A percentile compares a stretch with the other conserved stretches of the same genome.
These are phyloP conservation scores for Erysimum pusillum DNA, from an alignment of 441 rosid species.

Conservation along the genomic window DNA sequence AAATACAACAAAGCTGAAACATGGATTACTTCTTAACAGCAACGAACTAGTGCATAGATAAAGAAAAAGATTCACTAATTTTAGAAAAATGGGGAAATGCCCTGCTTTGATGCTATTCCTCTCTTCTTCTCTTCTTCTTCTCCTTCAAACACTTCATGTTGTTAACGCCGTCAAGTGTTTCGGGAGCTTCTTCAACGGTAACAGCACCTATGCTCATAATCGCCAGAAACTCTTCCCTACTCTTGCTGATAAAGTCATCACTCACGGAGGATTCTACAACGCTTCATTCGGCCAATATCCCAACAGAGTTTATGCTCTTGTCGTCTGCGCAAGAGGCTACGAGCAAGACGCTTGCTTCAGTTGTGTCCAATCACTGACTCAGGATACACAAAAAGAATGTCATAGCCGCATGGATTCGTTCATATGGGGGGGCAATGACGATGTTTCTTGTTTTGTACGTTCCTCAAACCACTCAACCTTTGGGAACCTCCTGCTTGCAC, in stretches of 20 bases:
- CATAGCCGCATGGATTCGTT: not conserved
- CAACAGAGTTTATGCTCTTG: slow-evolving; percentile 25
- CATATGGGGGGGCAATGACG: not conserved
- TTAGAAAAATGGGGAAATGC: not conserved
- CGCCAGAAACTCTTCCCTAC: not conserved
- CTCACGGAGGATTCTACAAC: slow-evolving; percentile 40
- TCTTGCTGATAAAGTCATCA: slow-evolving; percentile 2
- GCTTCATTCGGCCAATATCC: slow-evolving; percentile 10
- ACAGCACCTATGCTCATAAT: not conserved
- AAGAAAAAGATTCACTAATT: too few relatives aligned
- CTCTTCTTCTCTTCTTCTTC: too few relatives aligned
- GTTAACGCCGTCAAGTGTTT: not conserved
- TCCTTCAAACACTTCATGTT: too few relatives aligned
- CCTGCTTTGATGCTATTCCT: too few relatives aligned
- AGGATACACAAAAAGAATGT: not conserved
- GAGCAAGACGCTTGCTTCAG: not conserved
- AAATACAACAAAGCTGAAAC: not conserved
- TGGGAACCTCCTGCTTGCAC: not conserved
- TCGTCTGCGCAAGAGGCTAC: slow-evolving; percentile 25
- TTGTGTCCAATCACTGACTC: not conserved
- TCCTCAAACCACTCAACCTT: slow-evolving; percentile 31
- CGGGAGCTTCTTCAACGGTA: not conserved
- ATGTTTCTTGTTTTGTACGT: slow-evolving; percentile 35
- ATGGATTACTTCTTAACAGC: not conserved
- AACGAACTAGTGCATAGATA: not conserved